Percentiles rank a stretch among this genome's conserved stretches.
Evolutionary conservation across 176 grass and related monocot genomes (phyloP).

Genomic region (Saccharum officinarum): DNA sequence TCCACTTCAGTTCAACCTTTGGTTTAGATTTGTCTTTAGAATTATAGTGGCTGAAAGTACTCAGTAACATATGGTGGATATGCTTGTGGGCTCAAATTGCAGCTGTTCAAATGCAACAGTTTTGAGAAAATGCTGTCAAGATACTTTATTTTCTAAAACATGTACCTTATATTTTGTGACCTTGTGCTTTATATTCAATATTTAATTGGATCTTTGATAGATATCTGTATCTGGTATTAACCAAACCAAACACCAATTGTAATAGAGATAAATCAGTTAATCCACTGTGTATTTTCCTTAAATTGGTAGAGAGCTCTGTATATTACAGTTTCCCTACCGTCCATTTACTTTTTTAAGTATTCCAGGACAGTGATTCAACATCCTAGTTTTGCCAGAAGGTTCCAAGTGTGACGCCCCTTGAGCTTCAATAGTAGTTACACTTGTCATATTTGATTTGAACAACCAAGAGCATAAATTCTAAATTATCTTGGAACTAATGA

Average conservation of each 20-base stretch:
- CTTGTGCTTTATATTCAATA: slow-evolving; percentile 2
- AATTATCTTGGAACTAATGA: slow-evolving; percentile 16
- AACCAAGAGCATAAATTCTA: background rate
- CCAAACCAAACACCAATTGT: background rate
- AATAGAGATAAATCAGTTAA: background rate
- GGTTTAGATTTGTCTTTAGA: background rate
- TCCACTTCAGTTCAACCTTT: slow-evolving; percentile 15
- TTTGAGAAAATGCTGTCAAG: background rate
- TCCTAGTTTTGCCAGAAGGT: background rate
- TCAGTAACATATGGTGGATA: background rate
- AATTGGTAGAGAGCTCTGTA: background rate
- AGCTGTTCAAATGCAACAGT: too few relatives aligned
- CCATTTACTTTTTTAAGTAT: background rate
- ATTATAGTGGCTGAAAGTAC: background rate
- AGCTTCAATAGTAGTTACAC: slow-evolving; percentile 1
- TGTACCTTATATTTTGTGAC: background rate
- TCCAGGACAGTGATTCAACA: background rate
- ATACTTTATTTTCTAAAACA: background rate
- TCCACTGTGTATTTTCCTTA: background rate
- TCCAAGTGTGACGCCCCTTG: background rate
- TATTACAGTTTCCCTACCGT: background rate
- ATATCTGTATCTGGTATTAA: background rate
- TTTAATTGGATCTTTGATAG: background rate
- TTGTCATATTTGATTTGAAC: slow-evolving; percentile 14
- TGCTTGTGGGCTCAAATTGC: background rate